phyloP scores from a whole-genome alignment of 2,329 filamentous ascomycete species.

The Neopestalotiopsis clavispora region DNA sequence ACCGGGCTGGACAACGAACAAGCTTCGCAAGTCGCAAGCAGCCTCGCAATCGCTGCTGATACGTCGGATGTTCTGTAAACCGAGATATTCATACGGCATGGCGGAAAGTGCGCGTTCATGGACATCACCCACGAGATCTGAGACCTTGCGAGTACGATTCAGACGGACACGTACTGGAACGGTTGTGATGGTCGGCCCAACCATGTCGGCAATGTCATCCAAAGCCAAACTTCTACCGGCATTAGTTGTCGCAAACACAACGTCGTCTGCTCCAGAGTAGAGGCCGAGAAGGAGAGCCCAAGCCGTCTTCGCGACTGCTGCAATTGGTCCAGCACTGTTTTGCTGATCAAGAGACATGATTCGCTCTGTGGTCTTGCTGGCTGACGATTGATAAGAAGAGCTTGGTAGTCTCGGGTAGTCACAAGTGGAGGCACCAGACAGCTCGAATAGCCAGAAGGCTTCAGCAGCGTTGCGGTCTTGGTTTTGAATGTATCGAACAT shows the following conservation, averaged over 20 bases:
- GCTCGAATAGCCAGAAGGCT: constrained; percentile 8
- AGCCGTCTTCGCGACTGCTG: constrained; percentile 8
- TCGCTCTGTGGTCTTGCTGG: constrained; percentile 3
- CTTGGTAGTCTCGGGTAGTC: background rate
- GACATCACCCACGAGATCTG: background rate
- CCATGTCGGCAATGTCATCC: constrained; percentile 13
- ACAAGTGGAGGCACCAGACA: constrained; percentile 5
- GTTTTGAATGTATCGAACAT: constrained; percentile 1
- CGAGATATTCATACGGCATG: constrained; percentile 5
- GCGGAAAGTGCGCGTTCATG: constrained; percentile 3
- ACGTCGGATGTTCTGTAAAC: constrained; percentile 10
- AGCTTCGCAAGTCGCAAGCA: constrained; percentile 11
- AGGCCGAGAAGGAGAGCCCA: constrained; percentile 9
- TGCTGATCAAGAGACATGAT: constrained; percentile 2
- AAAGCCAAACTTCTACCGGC: constrained; percentile 12
- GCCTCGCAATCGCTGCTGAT: constrained; percentile 6
- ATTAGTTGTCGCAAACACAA: constrained; percentile 15
- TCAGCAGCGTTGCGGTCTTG: constrained; percentile 6
- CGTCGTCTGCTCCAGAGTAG: constrained; percentile 10
- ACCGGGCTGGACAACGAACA: constrained; percentile 11
- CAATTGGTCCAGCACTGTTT: background rate
- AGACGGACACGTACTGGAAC: constrained; percentile 10
- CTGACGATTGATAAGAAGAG: constrained; percentile 6
- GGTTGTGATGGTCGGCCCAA: constrained; percentile 15
- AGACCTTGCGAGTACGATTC: background rate